Base-by-base conservation (phyloP, 208 protist genomes). In the Trypanosoma vivax region DNA sequence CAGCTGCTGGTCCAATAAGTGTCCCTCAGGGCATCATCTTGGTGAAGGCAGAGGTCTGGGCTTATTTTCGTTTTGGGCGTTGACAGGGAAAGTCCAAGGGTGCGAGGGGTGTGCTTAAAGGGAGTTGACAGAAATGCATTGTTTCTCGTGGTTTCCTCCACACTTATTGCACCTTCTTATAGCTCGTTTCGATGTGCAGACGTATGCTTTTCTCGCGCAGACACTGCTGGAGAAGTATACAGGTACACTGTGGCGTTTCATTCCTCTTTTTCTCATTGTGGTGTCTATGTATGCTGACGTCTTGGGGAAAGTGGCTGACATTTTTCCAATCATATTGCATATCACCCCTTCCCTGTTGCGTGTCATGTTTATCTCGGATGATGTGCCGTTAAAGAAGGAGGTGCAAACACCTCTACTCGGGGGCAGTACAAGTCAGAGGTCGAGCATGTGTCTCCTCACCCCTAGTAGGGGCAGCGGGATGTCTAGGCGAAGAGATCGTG, bases 241-340 rank as follows among this genome's bases (percentile, higher is more conserved):
- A 31, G 46, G 48, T 53, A 5, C 31, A 30, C 27, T 60, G 0
- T 54, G 10, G 35, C 13, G 43, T 10, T 23, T 60, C 35, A 13
- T 61, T 2, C 47, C 43, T 18, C 14, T 65, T 43, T n/a, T 46
- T 33, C 14, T 65, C 7, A 48, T 29, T 40, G 33, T 13, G 4
- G 38, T 65, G 41, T 65, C 40, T 35, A 50, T 50, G 35, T 56
- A 50, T 37, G 25, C 57, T 29, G 49, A 49, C 7, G 18, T 19
- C 2, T 52, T n/a, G n/a, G n/a, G n/a, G n/a, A n/a, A n/a, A n/a
- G n/a, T n/a, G n/a, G 47, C 49, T 30, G 49, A 50, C 4, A 62
- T 45, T 41, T 73, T 60, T 43, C 67, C 67, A 16, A 73, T 73
- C 31, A 40, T 50, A 28, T 27, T 76, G 35, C 62, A 76, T 46